phyloP scores from a whole-genome alignment of 164 flowering plant species.

The Annona cherimola region DNA sequence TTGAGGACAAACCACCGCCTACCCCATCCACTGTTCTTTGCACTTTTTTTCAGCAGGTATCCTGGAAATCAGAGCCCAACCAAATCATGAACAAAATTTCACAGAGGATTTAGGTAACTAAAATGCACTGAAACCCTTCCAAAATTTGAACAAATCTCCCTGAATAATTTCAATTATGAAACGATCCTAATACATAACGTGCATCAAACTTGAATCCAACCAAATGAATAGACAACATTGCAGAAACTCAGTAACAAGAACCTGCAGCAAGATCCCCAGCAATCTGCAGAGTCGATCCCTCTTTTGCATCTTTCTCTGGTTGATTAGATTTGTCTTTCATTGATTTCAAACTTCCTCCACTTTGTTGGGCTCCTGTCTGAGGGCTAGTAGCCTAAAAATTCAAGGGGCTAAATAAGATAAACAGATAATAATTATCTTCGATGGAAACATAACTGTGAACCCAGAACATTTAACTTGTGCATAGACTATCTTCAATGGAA shows the following conservation, averaged over 20 bases:
- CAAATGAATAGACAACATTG: not conserved
- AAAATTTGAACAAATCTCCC: no score
- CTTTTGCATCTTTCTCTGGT: conserved; percentile 73
- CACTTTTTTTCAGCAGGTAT: conserved; percentile 82
- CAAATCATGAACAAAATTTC: not conserved
- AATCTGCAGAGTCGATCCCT: conserved; percentile 66
- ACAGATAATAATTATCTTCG: not conserved
- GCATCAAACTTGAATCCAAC: not conserved
- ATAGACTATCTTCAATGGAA: no score
- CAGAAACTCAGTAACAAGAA: not conserved
- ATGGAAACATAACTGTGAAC: not conserved
- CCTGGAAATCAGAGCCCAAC: conserved; percentile 36
- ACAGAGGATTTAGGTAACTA: no score
- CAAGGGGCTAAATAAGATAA: not conserved
- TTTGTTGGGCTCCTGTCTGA: conserved; percentile 68
- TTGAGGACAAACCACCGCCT: conserved; percentile 96
- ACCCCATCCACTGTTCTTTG: conserved; percentile 91
- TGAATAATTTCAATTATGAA: no score
- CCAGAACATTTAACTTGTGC: not conserved
- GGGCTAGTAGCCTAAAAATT: conserved; percentile 82
- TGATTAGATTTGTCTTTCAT: conserved; percentile 75
- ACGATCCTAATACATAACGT: no score
- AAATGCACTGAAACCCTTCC: no score
- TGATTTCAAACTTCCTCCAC: conserved; percentile 78
- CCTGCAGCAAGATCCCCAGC: conserved; percentile 40